These are phyloP conservation scores for Calcarisporium arbuscula DNA, from an alignment of 2,329 filamentous ascomycete species.

Conservation along the genomic window DNA sequence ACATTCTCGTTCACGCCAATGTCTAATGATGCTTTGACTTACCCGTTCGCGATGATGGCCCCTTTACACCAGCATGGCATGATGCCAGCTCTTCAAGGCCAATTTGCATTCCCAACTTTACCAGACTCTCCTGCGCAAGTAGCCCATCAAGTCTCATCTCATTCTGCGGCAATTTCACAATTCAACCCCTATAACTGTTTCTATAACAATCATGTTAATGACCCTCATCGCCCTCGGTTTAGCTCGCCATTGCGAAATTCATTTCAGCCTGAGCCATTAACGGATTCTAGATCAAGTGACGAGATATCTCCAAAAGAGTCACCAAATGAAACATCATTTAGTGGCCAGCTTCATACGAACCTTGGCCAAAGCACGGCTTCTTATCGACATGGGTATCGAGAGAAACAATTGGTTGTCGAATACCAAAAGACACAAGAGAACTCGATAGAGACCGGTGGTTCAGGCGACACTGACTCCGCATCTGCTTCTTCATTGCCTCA, in stretches of 20 bases:
- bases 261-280: conserved; percentile 7
- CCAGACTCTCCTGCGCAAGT: background rate
- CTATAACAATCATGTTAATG: conserved; percentile 7
- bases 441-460: too few relatives aligned
- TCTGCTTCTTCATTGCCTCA: too few relatives aligned
- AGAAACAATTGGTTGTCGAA: too few relatives aligned
- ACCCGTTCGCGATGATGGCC: too few relatives aligned
- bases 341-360: too few relatives aligned
- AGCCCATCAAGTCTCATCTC: background rate
- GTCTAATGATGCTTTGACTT: conserved; percentile 5
- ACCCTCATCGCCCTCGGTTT: conserved; percentile 16
- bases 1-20: conserved; percentile 11
- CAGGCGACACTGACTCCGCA: too few relatives aligned
- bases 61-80: too few relatives aligned
- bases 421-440: too few relatives aligned
- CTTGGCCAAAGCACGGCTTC: too few relatives aligned
- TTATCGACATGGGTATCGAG: too few relatives aligned
- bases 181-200: conserved; percentile 19
- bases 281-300: background rate
- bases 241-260: conserved; percentile 20
- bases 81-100: too few relatives aligned
- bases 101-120: too few relatives aligned
- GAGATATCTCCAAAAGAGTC: background rate
- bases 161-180: conserved; percentile 1
- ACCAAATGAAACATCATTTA: background rate